Conservation (phyloP, 139 green algal genomes). For the Tetratostichococcus sp. region DNA sequence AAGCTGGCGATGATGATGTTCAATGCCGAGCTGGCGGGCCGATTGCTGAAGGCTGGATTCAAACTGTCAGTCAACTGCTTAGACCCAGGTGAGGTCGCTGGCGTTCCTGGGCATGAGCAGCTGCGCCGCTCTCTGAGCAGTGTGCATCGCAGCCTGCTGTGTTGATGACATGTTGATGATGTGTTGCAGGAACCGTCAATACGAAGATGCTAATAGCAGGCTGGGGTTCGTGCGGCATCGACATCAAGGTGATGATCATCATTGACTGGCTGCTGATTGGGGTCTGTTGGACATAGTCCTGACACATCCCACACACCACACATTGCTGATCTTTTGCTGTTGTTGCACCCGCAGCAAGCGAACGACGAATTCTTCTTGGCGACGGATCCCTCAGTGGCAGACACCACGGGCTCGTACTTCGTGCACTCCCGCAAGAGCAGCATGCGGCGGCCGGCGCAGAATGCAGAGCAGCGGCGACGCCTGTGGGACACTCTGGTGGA, state of each 20-base stretch:
- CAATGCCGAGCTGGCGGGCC: conserved; percentile 34
- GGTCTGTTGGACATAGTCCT: too few relatives aligned
- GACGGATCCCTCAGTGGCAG: conserved; percentile 20
- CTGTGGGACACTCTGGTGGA: conserved; percentile 34
- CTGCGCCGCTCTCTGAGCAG: background rate
- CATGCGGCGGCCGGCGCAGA: background rate
- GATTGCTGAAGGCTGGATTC: conserved; percentile 19
- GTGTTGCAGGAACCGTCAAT: conserved; percentile 42
- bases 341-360: conserved; percentile 22
- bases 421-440: conserved; percentile 10
- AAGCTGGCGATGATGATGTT: conserved; percentile 61
- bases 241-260: conserved; percentile 5
- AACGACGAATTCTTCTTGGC: conserved; percentile 46
- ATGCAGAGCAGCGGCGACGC: conserved; percentile 5
- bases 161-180: too few relatives aligned
- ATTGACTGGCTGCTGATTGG: background rate
- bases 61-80: conserved; percentile 46
- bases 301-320: background rate
- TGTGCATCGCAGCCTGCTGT: too few relatives aligned
- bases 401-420: conserved; percentile 49
- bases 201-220: conserved; percentile 68
- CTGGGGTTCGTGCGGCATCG: conserved; percentile 64
- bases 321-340: background rate
- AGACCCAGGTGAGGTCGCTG: conserved; percentile 47
- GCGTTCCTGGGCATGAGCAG: conserved; percentile 4